Conservation (phyloP, 495 filamentous ascomycete genomes). For the Neurospora pannonica region DNA sequence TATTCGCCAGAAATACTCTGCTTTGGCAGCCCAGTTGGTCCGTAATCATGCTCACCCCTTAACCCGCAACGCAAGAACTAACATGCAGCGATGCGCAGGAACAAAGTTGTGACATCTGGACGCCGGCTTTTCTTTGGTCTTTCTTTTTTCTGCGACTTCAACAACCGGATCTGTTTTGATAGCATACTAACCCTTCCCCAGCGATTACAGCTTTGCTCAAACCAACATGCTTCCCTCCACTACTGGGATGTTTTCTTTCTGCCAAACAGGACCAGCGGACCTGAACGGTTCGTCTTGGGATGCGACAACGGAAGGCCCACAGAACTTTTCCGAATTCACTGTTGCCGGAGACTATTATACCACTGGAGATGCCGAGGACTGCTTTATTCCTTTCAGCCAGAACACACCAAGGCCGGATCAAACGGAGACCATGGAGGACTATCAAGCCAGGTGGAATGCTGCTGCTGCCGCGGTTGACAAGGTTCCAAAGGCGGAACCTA, state of each 20-base stretch:
- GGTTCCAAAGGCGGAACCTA: slow-evolving; percentile 33
- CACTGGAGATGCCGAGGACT: slow-evolving; percentile 39
- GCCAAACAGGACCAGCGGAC: slow-evolving; percentile 45
- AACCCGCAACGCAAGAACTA: slow-evolving; percentile 7
- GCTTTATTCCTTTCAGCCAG: slow-evolving; percentile 37
- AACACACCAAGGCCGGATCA: slow-evolving; percentile 41
- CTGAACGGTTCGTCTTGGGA: slow-evolving; percentile 41
- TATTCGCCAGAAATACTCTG: slow-evolving; percentile 2
- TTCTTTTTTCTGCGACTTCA: slow-evolving; percentile 12
- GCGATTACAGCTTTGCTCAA: slow-evolving; percentile 42
- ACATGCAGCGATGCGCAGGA: slow-evolving; percentile 28
- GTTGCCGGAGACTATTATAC: slow-evolving; percentile 23
- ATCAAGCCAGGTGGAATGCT: slow-evolving; percentile 35
- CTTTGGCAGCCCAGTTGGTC: slow-evolving; percentile 9
- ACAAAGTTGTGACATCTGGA: slow-evolving; percentile 41
- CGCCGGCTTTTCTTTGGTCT: slow-evolving; percentile 25
- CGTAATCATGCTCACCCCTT: slow-evolving; percentile 4
- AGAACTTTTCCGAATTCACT: slow-evolving; percentile 39
- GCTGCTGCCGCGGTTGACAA: slow-evolving; percentile 21
- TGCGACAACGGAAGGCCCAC: slow-evolving; percentile 41
- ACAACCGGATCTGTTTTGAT: slow-evolving; percentile 25
- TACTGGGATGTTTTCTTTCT: slow-evolving; percentile 43
- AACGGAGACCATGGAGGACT: slow-evolving; percentile 35
- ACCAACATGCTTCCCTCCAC: slow-evolving; percentile 37
- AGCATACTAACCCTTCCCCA: slow-evolving; percentile 43